Base-by-base conservation (phyloP, 495 filamentous ascomycete genomes). In the Staphylotrichum longicolle region DNA sequence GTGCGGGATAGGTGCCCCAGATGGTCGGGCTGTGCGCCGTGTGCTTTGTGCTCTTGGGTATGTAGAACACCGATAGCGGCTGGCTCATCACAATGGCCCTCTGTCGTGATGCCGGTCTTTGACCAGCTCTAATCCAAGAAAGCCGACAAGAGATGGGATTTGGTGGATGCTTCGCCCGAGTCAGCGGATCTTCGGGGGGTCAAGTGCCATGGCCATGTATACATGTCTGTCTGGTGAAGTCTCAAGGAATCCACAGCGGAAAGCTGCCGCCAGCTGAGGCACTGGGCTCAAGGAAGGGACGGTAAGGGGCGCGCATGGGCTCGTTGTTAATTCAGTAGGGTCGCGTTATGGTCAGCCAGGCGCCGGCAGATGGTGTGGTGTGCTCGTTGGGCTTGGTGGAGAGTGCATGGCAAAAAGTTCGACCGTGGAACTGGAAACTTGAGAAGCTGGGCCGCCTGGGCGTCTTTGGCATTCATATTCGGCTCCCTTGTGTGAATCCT, bases 401-500 rank as follows among this genome's bases (percentile, higher is more conserved):
- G 10, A 12, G 30, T n/a, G 60, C 60, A 62, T 62, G 54, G 60
- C 47, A 50, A 20, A 11, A 57, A 20, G 60, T 12, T 60, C 1
- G 8, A 46, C 20, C 15, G n/a, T 4, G 37, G 54, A 44, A 30
- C 10, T 10, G 37, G 47, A 57, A 39, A 50, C 8, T 35, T 48
- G 46, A 37, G 7, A 46, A 8, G 46, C 46, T 8, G 5, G 20
- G 33, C 12, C 12, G 35, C 34, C 32, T 39, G 52, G 59, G 34
- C 7, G 20, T 3, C 27, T 8, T 35, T 45, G 49, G 49, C 52
- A 45, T 62, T 62, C 53, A 62, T 62, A 62, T 44, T 35, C 42
- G 49, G 32, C 45, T 4, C 40, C n/a, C 49, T 53, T 8, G 51
- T 8, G 12, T n/a, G 11, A 14, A 52, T 5, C 32, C 30, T 7